phyloP scores from a whole-genome alignment of 2,329 filamentous ascomycete species.

The Epichloe gansuensis region DNA sequence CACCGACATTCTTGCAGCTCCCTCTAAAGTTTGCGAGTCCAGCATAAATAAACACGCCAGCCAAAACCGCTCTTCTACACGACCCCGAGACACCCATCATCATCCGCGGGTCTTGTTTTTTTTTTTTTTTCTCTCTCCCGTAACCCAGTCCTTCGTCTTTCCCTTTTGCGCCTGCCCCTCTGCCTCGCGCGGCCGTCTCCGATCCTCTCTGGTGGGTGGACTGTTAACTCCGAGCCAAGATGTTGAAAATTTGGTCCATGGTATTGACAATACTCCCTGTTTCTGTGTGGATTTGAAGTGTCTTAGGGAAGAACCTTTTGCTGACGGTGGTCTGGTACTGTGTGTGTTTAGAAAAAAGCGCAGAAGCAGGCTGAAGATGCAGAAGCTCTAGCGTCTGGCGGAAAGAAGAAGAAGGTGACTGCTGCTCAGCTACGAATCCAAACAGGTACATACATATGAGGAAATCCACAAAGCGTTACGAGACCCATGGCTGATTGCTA shows the following conservation, averaged over 20 bases:
- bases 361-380: conserved; percentile 89
- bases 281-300: background rate
- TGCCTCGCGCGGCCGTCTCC: background rate
- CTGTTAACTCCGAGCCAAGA: conserved; percentile 34
- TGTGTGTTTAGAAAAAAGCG: conserved; percentile 65
- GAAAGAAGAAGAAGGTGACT: conserved; percentile 98
- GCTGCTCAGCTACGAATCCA: conserved; percentile 90
- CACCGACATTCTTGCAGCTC: background rate
- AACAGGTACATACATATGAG: conserved; percentile 52
- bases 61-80: background rate
- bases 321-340: conserved; percentile 8
- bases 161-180: background rate
- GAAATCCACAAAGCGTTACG: background rate
- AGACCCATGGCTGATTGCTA: background rate
- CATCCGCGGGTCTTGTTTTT: background rate
- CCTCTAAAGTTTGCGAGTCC: background rate
- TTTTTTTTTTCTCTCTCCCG: no score
- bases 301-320: no score
- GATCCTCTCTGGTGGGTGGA: background rate
- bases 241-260: conserved; percentile 99
- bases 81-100: background rate
- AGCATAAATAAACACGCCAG: background rate
- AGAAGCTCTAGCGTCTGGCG: conserved; percentile 51
- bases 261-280: conserved; percentile 33
- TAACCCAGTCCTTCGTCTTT: background rate